A percentile compares a stretch with the other conserved stretches of the same genome.
These are phyloP conservation scores for Royoungia palumana DNA, from an alignment of 768 basidiomycete genomes.

Conservation along the genomic window DNA sequence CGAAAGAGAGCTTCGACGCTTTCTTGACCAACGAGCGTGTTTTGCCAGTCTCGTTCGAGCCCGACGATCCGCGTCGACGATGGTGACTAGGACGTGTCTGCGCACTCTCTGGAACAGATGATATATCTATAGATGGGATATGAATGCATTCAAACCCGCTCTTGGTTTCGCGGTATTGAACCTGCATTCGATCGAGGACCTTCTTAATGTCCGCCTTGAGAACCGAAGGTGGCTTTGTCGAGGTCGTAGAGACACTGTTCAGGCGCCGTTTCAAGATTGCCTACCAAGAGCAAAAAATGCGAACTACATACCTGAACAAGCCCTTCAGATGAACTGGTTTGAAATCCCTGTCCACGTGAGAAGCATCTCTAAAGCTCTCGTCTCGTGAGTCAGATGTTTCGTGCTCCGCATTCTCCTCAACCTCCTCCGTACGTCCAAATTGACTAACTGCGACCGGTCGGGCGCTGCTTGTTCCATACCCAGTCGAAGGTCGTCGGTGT, in stretches of 20 bases:
- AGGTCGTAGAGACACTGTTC: conserved; percentile 87
- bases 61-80: conserved; percentile 44
- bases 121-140: conserved; percentile 87
- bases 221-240: conserved; percentile 76
- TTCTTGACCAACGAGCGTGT: conserved; percentile 64
- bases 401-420: conserved; percentile 46
- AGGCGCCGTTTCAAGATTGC: not conserved
- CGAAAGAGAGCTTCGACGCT: conserved; percentile 76
- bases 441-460: conserved; percentile 39
- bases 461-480: conserved; percentile 39
- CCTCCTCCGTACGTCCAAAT: conserved; percentile 51
- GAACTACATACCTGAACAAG: conserved; percentile 70
- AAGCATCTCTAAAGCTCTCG: conserved; percentile 46
- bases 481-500: conserved; percentile 69
- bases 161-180: conserved; percentile 88
- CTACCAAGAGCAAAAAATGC: not conserved
- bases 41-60: conserved; percentile 49
- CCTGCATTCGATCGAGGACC: conserved; percentile 91
- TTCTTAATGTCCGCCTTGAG: conserved; percentile 83
- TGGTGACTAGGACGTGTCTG: conserved; percentile 33
- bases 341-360: conserved; percentile 64
- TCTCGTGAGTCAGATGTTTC: conserved; percentile 34
- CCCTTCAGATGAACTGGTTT: conserved; percentile 97
- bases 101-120: conserved; percentile 56
- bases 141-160: conserved; percentile 96